A percentile compares a stretch with the other conserved stretches of the same genome.
phyloP scores from a whole-genome alignment of 306 rosid genomes.

The Prunus salicina region DNA sequence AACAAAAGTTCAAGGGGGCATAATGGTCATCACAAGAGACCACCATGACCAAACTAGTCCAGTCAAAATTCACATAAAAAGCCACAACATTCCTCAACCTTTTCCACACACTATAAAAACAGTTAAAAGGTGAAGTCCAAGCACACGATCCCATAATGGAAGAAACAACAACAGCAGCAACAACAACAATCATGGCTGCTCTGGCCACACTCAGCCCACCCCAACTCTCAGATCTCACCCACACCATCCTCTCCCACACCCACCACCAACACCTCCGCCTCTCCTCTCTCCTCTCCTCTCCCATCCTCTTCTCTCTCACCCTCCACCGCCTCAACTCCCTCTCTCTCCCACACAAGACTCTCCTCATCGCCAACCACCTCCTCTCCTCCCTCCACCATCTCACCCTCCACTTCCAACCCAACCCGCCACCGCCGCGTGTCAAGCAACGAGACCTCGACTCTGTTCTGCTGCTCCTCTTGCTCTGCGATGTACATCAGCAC shows the following conservation, averaged over 20 bases:
- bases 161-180: constrained; percentile 25
- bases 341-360: constrained; percentile 60
- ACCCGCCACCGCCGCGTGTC: constrained; percentile 19
- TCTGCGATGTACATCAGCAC: constrained; percentile 75
- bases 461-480: constrained; percentile 58
- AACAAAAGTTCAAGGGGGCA: neutral
- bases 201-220: constrained; percentile 65
- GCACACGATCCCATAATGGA: constrained; percentile 72
- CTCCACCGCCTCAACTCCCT: constrained; percentile 68
- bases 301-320: constrained; percentile 58
- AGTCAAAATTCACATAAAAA: constrained; percentile 25
- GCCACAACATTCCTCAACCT: constrained; percentile 21
- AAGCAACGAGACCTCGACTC: constrained; percentile 59
- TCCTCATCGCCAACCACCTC: constrained; percentile 71
- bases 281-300: constrained; percentile 64
- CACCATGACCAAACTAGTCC: neutral
- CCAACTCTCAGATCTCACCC: constrained; percentile 59
- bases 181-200: constrained; percentile 53
- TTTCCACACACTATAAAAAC: neutral
- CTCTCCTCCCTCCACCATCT: constrained; percentile 71
- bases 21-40: neutral
- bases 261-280: constrained; percentile 60
- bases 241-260: constrained; percentile 49
- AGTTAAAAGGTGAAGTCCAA: constrained; percentile 11
- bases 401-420: constrained; percentile 41